A percentile compares a stretch with the other conserved stretches of the same genome.
These are phyloP conservation scores for Scleroderma bovista DNA, from an alignment of 768 basidiomycete genomes.

Conservation along the genomic window DNA sequence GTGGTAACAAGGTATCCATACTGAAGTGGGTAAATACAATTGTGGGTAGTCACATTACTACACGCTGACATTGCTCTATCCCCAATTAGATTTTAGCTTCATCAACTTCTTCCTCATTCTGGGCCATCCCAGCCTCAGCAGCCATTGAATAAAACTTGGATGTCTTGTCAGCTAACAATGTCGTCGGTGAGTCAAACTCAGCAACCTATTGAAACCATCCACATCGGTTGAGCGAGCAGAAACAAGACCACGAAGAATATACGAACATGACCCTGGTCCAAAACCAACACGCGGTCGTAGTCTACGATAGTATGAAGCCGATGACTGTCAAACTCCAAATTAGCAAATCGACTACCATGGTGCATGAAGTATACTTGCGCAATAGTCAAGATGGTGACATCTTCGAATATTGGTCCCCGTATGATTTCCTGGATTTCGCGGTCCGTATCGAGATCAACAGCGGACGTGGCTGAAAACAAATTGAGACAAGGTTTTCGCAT, in stretches of 20 bases:
- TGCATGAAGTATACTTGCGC: constrained; percentile 45
- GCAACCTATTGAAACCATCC: constrained; percentile 38
- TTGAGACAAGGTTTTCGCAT: not conserved
- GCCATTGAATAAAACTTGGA: constrained; percentile 62
- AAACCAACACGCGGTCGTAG: constrained; percentile 75
- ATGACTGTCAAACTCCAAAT: constrained; percentile 41
- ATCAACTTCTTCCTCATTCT: not conserved
- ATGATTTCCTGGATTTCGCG: constrained; percentile 85
- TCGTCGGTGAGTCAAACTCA: constrained; percentile 74
- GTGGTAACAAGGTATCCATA: no score
- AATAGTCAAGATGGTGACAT: constrained; percentile 83
- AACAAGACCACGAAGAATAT: not conserved
- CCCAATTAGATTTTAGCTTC: not conserved
- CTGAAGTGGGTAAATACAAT: no score
- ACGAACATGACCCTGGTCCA: constrained; percentile 68
- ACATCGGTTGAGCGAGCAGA: not conserved
- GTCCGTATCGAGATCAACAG: constrained; percentile 89
- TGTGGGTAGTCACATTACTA: no score
- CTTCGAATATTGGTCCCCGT: constrained; percentile 66
- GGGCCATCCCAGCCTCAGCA: constrained; percentile 52
- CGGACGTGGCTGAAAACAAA: constrained; percentile 61
- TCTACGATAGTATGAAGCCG: constrained; percentile 81
- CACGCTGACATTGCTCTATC: no score
- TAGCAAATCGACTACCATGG: not conserved
- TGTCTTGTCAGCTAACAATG: constrained; percentile 50